Evolutionary conservation across 345 rosid genomes (phyloP).

Genomic region (Brassica nigra): DNA sequence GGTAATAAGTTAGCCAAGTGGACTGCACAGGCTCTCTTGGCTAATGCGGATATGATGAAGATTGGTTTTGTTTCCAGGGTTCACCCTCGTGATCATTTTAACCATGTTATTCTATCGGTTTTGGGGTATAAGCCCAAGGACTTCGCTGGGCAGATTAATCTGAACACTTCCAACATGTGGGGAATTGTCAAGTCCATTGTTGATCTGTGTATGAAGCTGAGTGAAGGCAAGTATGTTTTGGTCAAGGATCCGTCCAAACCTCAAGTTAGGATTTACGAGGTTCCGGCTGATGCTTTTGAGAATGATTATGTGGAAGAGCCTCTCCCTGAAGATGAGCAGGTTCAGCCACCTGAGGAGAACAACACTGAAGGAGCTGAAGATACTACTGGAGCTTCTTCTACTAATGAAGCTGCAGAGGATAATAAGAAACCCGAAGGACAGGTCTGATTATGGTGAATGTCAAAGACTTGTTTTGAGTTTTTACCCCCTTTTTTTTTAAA

Average conservation of each 20-base stretch:
- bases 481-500: background rate
- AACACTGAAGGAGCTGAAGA: slow-evolving; percentile 51
- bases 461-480: slow-evolving; percentile 18
- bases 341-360: slow-evolving; percentile 70
- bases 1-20: slow-evolving; percentile 94
- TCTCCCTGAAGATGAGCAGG: slow-evolving; percentile 48
- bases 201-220: slow-evolving; percentile 78
- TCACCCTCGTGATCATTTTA: slow-evolving; percentile 96
- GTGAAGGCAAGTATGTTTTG: slow-evolving; percentile 59
- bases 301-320: slow-evolving; percentile 96
- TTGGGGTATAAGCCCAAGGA: slow-evolving; percentile 90
- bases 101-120: slow-evolving; percentile 92
- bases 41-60: slow-evolving; percentile 94
- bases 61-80: slow-evolving; percentile 94
- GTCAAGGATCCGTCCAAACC: slow-evolving; percentile 96
- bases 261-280: slow-evolving; percentile 91
- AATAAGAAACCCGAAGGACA: slow-evolving; percentile 48
- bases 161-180: slow-evolving; percentile 92
- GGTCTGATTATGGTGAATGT: slow-evolving; percentile 50
- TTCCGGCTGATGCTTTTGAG: slow-evolving; percentile 96
- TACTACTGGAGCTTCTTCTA: slow-evolving; percentile 31
- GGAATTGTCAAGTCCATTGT: slow-evolving; percentile 96
- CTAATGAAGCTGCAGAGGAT: slow-evolving; percentile 53
- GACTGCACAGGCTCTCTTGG: slow-evolving; percentile 94
- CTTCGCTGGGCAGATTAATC: slow-evolving; percentile 88